Base-by-base conservation (phyloP, 2,329 filamentous ascomycete genomes). In the Mycogone perniciosa region DNA sequence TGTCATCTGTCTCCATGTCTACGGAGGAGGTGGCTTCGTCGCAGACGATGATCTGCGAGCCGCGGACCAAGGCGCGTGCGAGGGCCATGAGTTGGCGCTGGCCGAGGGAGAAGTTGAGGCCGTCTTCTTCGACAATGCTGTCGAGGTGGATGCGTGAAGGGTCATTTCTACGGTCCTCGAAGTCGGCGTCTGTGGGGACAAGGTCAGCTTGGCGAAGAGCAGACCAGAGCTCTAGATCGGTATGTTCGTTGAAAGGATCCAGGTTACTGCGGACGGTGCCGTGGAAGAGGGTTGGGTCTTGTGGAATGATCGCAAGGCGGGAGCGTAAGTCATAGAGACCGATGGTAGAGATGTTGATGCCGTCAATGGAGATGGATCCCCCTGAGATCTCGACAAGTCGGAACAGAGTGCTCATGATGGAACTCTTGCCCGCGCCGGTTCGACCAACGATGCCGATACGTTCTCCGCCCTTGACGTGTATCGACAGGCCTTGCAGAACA, bases 81-180 rank as follows among this genome's bases (percentile, higher is more conserved):
- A 99, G 77, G 1, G 93, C 93, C 87, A 97, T 95, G 44, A 97
- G 81, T 69, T 97, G 93, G 3, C 93, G 83, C 71, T 97, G 92
- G 6, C 92, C 92, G 7, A 97, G 84, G 0, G 89, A 95, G 74
- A 96, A 96, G 70, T 97, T 97, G 54, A 96, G 78, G 0, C 93
- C 93, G 71, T 96, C 92, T 64, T 97, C 93, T 60, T 96, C 90
- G 2, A 97, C 92, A 2, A 82, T 63, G 11, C 80, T 86, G 68
- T 97, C 92, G 26, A 99, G 84, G 57, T 89, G 84, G 54, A 96
- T 86, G 50, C 87, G 82, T 2, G 66, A 63, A 6, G 62, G 85
- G 2, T 96, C 90, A 0, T 82, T 66, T 11, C 79, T 84, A 65
- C 95, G 88, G 26, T 96, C 83, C 54, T 89, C 83, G 46, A 92